Evolutionary conservation across 495 filamentous ascomycete species (phyloP), one percentile per base, ranked within the genome.

Genomic region (Hapsidospora chrysogenum): DNA sequence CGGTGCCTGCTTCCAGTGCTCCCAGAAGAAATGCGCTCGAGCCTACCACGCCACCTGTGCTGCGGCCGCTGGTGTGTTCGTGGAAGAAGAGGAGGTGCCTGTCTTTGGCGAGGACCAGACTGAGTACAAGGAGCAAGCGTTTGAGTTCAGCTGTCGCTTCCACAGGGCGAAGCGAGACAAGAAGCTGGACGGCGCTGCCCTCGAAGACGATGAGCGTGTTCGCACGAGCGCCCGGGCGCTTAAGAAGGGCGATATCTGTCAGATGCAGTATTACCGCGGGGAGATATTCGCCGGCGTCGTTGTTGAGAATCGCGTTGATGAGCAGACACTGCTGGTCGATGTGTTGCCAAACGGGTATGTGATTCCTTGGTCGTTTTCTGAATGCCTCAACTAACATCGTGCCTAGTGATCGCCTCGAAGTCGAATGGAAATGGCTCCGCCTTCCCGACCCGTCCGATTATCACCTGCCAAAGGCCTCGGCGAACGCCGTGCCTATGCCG

Each of bases 31-130:
- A 54, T 99, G 89, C 52, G 80, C 80, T 17, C 66, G 87, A 40
- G 76, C 92, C 2, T 99, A 92, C 52, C 89, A 99, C 54, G 84
- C 86, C 2, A 96, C 85, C 10, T 99, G 89, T 48, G 87, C 89
- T 2, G 76, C 80, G 16, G 71, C 85, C 11, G 89, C 87, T 28
- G 89, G 92, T 26, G 86, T 96, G 7, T 72, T 86, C 43, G 78
- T 93, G 28, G 87, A 99, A 48, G 71, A 80, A 48, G 82, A 79
- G 10, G 69, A 78, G 17, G 72, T 87, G 31, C 78, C 81, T 0
- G 80, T 87, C n/a, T 83, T 85, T 51, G 81, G 76, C 19, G 84
- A 93, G 41, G 87, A 95, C 52, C 84, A 84, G 2, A 81, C 74
- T 7, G 84, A 94, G 49, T 94, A 95, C 54, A 80, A 79, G 38